Conservation (phyloP, 2,329 filamentous ascomycete species). For the Aspergillus udagawae region DNA sequence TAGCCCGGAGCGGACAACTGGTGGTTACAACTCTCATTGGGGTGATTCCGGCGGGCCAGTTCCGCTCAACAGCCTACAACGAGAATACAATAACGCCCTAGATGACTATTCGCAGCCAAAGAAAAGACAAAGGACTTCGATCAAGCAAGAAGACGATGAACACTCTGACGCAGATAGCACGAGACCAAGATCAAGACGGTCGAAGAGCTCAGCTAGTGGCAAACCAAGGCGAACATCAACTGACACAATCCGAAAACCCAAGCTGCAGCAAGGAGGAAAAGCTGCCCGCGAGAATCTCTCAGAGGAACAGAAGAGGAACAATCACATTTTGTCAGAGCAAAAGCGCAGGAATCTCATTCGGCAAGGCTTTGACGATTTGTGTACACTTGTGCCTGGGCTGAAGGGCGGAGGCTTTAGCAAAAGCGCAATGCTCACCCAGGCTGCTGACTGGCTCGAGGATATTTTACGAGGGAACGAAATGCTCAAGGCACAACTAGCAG, state of each 20-base stretch:
- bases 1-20: conserved; percentile 46
- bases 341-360: conserved; percentile 79
- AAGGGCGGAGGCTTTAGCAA: conserved; percentile 75
- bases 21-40: conserved; percentile 13
- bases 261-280: conserved; percentile 27
- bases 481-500: conserved; percentile 53
- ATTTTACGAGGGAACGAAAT: conserved; percentile 65
- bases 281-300: conserved; percentile 58
- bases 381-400: conserved; percentile 69
- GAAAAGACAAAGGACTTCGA: conserved; percentile 27
- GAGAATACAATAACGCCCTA: conserved; percentile 13
- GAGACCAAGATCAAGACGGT: conserved; percentile 44
- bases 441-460: conserved; percentile 73
- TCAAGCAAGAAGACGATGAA: conserved; percentile 41
- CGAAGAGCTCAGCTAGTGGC: conserved; percentile 41
- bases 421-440: conserved; percentile 70
- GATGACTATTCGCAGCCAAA: conserved; percentile 27
- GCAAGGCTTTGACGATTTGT: conserved; percentile 77
- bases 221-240: conserved; percentile 30
- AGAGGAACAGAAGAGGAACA: conserved; percentile 76
- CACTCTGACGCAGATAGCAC: conserved; percentile 32
- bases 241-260: conserved; percentile 35
- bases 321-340: conserved; percentile 84
- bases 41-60: conserved; percentile 7
- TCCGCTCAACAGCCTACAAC: conserved; percentile 7